A percentile compares a stretch with the other conserved stretches of the same genome.
Evolutionary conservation across 345 rosid genomes (phyloP).

Genomic region (Brassica juncea): DNA sequence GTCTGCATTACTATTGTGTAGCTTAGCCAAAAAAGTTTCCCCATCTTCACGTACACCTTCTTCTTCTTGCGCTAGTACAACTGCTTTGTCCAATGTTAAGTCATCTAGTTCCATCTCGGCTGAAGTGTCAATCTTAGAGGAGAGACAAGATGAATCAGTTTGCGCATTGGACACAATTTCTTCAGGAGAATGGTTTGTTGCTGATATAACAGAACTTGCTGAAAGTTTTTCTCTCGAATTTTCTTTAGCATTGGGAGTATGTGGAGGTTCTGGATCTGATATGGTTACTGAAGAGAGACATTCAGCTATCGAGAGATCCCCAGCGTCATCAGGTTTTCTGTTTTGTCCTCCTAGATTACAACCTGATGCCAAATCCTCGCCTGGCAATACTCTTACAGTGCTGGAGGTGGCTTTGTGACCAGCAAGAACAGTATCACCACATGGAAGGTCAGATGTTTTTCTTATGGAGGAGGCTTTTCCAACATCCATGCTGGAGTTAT

Average conservation of each 20-base stretch:
- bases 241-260: slow-evolving; percentile 23
- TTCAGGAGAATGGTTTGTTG: slow-evolving; percentile 12
- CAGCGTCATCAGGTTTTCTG: slow-evolving; percentile 15
- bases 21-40: slow-evolving; percentile 50
- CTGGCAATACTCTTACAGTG: slow-evolving; percentile 31
- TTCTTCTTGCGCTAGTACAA: slow-evolving; percentile 36
- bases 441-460: slow-evolving; percentile 37
- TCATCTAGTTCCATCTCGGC: slow-evolving; percentile 47
- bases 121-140: slow-evolving; percentile 38
- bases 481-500: slow-evolving; percentile 27
- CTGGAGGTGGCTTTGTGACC: slow-evolving; percentile 31
- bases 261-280: slow-evolving; percentile 24
- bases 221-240: slow-evolving; percentile 17
- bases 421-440: slow-evolving; percentile 35
- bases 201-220: slow-evolving; percentile 9
- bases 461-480: slow-evolving; percentile 25
- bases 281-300: slow-evolving; percentile 20
- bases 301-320: slow-evolving; percentile 27
- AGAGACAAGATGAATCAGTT: slow-evolving; percentile 31
- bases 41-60: slow-evolving; percentile 52
- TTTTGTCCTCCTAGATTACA: slow-evolving; percentile 31
- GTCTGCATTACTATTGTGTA: slow-evolving; percentile 44
- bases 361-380: slow-evolving; percentile 22
- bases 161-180: slow-evolving; percentile 25
- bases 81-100: slow-evolving; percentile 42